Evolutionary conservation across 164 flowering plant genomes (phyloP).

Genomic region (Vitis rotundifolia): DNA sequence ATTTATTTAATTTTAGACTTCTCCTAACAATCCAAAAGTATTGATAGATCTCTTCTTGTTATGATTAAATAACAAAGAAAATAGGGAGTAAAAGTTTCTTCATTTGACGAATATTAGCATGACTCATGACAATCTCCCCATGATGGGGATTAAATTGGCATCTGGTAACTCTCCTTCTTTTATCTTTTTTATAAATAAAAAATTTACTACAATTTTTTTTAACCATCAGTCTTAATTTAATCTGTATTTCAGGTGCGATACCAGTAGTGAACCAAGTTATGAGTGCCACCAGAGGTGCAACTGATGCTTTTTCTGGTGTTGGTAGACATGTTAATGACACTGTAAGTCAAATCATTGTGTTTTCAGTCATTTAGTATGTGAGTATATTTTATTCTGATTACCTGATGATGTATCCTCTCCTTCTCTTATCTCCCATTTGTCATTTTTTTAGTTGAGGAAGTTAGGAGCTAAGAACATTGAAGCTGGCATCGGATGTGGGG

Average conservation of each 20-base stretch:
- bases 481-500: constrained; percentile 90
- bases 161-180: not conserved
- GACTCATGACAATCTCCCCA: not conserved
- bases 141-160: not conserved
- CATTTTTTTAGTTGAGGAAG: constrained; percentile 55
- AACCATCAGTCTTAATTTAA: not conserved
- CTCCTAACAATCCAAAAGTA: not conserved
- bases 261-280: constrained; percentile 73
- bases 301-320: constrained; percentile 82
- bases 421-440: not conserved
- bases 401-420: not conserved
- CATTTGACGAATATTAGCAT: not conserved
- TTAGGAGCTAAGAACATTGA: constrained; percentile 79
- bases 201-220: not conserved
- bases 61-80: not conserved
- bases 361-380: not conserved
- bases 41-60: not conserved
- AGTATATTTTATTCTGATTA: not conserved
- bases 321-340: constrained; percentile 66
- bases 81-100: not conserved
- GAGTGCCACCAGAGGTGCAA: constrained; percentile 90
- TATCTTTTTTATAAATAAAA: not conserved
- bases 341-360: constrained; percentile 42
- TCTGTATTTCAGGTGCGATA: constrained; percentile 61
- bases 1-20: not conserved